Conservation (phyloP, 2,329 filamentous ascomycete species). For the Monilinia polystroma region DNA sequence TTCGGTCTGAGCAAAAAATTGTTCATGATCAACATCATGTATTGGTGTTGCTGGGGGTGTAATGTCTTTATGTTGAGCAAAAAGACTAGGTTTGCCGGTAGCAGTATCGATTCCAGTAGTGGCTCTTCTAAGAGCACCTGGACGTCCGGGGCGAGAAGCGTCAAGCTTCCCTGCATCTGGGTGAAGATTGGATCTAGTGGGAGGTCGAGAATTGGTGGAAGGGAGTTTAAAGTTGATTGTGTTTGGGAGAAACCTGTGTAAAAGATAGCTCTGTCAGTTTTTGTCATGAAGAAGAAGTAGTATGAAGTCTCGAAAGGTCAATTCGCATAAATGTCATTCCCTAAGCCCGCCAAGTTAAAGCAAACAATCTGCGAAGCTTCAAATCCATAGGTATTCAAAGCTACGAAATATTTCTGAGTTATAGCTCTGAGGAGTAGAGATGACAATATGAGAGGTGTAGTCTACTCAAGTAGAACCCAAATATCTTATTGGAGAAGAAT, state of each 20-base stretch:
- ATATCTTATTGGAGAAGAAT: no score
- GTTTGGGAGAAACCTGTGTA: slow-evolving; percentile 83
- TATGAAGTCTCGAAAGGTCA: no score
- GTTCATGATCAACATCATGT: slow-evolving; percentile 44
- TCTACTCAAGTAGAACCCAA: no score
- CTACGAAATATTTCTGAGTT: neutral
- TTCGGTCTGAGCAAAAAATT: slow-evolving; percentile 59
- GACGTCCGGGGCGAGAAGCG: slow-evolving; percentile 27
- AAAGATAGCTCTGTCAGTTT: neutral
- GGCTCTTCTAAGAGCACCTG: slow-evolving; percentile 38
- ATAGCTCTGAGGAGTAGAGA: neutral
- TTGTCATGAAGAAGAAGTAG: slow-evolving; percentile 13
- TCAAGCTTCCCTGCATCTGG: neutral
- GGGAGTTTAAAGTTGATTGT: slow-evolving; percentile 83
- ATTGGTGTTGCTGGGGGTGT: slow-evolving; percentile 41
- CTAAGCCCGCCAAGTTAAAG: neutral
- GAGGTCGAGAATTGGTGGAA: slow-evolving; percentile 45
- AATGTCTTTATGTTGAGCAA: slow-evolving; percentile 34
- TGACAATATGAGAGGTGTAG: neutral
- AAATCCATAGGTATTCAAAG: neutral
- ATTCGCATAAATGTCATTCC: neutral
- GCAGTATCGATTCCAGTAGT: slow-evolving; percentile 55
- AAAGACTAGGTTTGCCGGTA: slow-evolving; percentile 46
- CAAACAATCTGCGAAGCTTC: neutral
- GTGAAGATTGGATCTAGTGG: slow-evolving; percentile 24